Evolutionary conservation across 1,284 basidiomycete genomes (phyloP), one percentile per base, ranked within the genome.

Genomic region (Apiotrichum gracile): DNA sequence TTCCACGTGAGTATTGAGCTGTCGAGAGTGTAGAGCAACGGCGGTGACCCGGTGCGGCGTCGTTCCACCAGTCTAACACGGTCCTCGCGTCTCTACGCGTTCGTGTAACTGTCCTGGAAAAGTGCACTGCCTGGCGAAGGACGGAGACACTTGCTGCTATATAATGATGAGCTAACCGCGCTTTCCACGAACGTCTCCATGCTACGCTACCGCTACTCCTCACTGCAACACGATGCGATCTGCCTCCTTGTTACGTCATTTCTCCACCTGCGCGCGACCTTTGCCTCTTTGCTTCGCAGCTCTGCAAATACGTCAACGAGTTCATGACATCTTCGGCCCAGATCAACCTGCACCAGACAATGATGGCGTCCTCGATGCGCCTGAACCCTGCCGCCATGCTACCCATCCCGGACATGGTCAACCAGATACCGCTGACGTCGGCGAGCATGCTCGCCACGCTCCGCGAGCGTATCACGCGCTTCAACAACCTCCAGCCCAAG

Each of bases 341-440:
- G 1, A 59, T 74, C 13, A 78, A 89, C 21, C 88, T 90, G 82
- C 84, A 84, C 25, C 85, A 84, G 57, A 85, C 87, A 0, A 86
- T 92, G 61, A 78, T 87, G 4, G 86, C 86, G 0, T 81, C 85
- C 0, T 88, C 88, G 67, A 80, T 89, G 7, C 82, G 85, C 54
- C 82, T 85, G 16, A 73, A 75, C 46, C 68, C 70, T 14, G 83
- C 83, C 55, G 59, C 62, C 6, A 39, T 62, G 21, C 16, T 27
- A 7, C 58, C 64, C 8, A 42, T 52, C 16, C 50, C 57, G 9
- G 31, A 49, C 34, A 55, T 63, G 40, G 50, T 58, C 2, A 46
- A 59, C 25, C 63, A 65, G 19, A 54, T 64, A 19, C 72, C 74
- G 0, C 83, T 85, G 0, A 66, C 70, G 10, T 54, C 66, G 5